Evolutionary conservation across 176 grass and related monocot genomes (phyloP), one percentile per base, ranked within the genome.

Genomic region (Rhynchospora tenuis): DNA sequence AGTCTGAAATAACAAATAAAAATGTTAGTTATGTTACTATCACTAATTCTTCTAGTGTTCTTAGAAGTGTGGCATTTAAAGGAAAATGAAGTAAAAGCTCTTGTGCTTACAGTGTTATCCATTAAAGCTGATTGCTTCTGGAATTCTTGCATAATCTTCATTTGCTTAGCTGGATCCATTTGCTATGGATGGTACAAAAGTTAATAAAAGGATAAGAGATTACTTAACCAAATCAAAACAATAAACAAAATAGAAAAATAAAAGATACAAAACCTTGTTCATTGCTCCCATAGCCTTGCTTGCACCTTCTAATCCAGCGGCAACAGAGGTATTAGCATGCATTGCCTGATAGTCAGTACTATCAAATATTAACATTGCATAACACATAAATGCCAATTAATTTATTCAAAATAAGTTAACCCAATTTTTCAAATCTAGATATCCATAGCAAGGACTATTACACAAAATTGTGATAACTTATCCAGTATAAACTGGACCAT

Each of bases 91-190:
- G 50, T 31, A 55, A 19, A 55, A 56, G 50, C 13, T 76, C 15
- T 11, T 80, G 38, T 13, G 1, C 72, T 27, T 91, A 99, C 97
- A 42, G 83, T 90, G 91, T 90, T 95, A 88, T 99, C 93, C 88
- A 96, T 89, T 85, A 95, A 84, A 67, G 91, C 87, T 78, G 93
- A 95, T 83, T 99, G 97, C 78, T 87, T 99, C 83, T 99, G 97
- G 66, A 99, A 99, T 63, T 99, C 97, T 89, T 99, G 86, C 88
- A 99, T 88, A 69, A 90, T 82, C 87, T 96, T 99, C 86, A 92
- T 96, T 81, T 99, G 97, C 78, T 93, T 90, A 15, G 93, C 88
- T 88, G 97, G 97, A 73, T 62, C 85, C 89, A 99, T 99, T 99
- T 95, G 97, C 97, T 99, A 80, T 83, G 85, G 67, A 64, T 22